Evolutionary conservation across 495 filamentous ascomycete species (phyloP).

Genomic region (Acidomyces sp.): DNA sequence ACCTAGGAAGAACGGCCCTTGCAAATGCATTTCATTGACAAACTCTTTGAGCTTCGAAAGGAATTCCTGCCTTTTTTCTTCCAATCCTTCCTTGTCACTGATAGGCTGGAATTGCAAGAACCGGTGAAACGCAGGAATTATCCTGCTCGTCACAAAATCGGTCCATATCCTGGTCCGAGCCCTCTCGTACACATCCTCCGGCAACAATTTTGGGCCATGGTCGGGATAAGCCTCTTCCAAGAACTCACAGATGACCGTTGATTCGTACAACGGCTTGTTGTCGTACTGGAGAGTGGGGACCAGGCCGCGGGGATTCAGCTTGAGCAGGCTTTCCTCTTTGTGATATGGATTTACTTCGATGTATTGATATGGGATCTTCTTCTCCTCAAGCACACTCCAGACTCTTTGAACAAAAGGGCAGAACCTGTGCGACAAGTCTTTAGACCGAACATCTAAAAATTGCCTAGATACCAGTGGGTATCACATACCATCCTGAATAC

Average conservation of each 20-base stretch:
- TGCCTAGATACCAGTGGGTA: conserved; percentile 26
- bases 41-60: conserved; percentile 40
- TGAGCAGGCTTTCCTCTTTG: conserved; percentile 48
- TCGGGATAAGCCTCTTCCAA: conserved; percentile 52
- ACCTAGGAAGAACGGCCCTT: conserved; percentile 53
- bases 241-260: conserved; percentile 53
- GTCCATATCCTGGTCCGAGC: conserved; percentile 54
- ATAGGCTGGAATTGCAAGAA: conserved; percentile 48
- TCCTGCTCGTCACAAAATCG: conserved; percentile 49
- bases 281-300: conserved; percentile 49
- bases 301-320: conserved; percentile 54
- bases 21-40: conserved; percentile 42
- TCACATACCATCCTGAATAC: conserved; percentile 45
- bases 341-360: conserved; percentile 50
- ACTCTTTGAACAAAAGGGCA: conserved; percentile 43
- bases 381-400: conserved; percentile 57
- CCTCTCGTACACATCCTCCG: conserved; percentile 41
- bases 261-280: conserved; percentile 51
- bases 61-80: conserved; percentile 38
- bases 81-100: conserved; percentile 26
- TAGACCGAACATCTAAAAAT: conserved; percentile 20
- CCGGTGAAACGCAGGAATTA: conserved; percentile 51
- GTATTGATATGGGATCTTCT: conserved; percentile 47
- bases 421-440: conserved; percentile 5
- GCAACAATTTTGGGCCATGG: conserved; percentile 37